Base-by-base conservation (phyloP, 768 basidiomycete genomes). In the Mrakia hoshinonis region DNA sequence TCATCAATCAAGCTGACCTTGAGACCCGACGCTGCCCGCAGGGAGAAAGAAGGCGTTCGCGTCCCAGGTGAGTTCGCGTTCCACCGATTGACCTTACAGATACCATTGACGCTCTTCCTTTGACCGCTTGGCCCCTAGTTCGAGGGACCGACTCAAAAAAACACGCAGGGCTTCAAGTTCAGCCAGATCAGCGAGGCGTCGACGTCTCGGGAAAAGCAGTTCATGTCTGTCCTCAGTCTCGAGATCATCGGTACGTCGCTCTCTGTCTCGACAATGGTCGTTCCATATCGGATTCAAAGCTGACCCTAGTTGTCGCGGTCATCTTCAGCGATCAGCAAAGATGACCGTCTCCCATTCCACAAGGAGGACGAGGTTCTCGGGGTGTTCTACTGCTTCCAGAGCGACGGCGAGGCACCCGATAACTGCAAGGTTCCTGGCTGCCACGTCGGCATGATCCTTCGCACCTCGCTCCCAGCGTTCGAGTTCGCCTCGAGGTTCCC, bases 141-240 rank as follows among this genome's bases (percentile, higher is more conserved):
- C 51, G 83, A 87, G 69, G 89, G 88, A 0, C 86, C 87, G 24
- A 96, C 92, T 0, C 93, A 88, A 78, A 81, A 81, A 18, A 88
- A 89, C 72, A 81, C 83, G 3, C 89, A 86, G 78, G 90, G 89
- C 0, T 81, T 87, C 77, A 86, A 86, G 73, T 83, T 84, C 34
- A 85, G 86, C 1, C 85, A 85, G 1, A 79, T 79, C 36, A 81
- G 78, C 29, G 81, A 81, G 58, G 79, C 81, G 1, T 82, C 75
- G 36, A 77, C 77, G 2, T 79, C 78, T 36, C 84, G 91, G 31
- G 86, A 85, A 77, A 85, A 83, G 68, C 86, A 88, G 74, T 83
- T 84, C 74, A 91, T 97, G 89, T 85, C 88, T 0, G 81, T 91
- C 10, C 79, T 97, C 48, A 87, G 89, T 1, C 77, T 97, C 52